These are phyloP conservation scores for Fagopyrum homotropicum DNA, from an alignment of 148 eudicot genomes.

Conservation along the genomic window DNA sequence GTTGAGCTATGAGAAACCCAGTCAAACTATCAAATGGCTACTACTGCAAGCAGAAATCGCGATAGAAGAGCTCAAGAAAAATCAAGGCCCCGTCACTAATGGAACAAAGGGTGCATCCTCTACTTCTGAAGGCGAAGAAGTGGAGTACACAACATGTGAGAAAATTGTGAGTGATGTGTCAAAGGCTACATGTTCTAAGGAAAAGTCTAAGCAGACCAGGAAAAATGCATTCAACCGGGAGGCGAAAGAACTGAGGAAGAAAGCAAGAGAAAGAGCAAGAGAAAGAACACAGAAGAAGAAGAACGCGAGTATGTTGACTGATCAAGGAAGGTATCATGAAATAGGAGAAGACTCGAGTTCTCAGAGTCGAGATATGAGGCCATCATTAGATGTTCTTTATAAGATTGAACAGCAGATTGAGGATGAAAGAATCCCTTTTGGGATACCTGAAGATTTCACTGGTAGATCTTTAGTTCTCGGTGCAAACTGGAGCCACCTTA, in stretches of 20 bases:
- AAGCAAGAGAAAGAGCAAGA: slow-evolving; percentile 5
- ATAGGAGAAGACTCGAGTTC: not conserved
- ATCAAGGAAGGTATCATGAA: not conserved
- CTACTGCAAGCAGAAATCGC: slow-evolving; percentile 15
- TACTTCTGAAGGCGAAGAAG: slow-evolving; percentile 6
- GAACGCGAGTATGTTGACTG: not conserved
- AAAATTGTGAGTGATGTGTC: not conserved
- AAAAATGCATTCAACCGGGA: not conserved
- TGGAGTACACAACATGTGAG: not conserved
- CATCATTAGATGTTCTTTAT: not conserved
- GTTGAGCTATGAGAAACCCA: slow-evolving; percentile 25
- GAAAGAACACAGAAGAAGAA: slow-evolving; percentile 6
- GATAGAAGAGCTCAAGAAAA: slow-evolving; percentile 15
- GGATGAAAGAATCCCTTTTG: not conserved
- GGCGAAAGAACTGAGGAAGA: slow-evolving; percentile 8
- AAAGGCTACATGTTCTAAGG: not conserved
- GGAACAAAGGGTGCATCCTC: not conserved
- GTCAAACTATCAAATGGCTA: slow-evolving; percentile 22
- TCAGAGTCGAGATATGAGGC: not conserved
- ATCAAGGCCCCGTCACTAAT: not conserved
- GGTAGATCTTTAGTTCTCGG: not conserved
- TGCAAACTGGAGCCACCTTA: slow-evolving; percentile 9
- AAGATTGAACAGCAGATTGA: not conserved
- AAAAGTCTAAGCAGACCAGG: not conserved
- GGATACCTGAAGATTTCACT: not conserved